Evolutionary conservation across 2,329 filamentous ascomycete genomes (phyloP).

Genomic region (Hyphodiscus sp.): DNA sequence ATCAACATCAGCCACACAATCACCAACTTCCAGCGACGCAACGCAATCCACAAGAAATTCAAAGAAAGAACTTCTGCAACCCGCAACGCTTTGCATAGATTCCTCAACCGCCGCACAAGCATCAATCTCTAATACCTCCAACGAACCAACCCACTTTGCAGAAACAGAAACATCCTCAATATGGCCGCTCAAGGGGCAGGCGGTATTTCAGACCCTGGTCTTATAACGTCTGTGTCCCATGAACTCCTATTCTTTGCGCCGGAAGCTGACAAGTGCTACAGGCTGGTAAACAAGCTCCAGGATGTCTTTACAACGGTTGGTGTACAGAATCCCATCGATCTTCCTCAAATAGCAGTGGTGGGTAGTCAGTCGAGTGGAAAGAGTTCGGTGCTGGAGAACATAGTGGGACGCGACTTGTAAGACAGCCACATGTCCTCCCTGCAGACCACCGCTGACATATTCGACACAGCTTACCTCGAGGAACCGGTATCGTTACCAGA

Average conservation of each 20-base stretch:
- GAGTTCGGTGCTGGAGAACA: conserved; percentile 98
- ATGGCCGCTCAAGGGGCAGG: conserved; percentile 39
- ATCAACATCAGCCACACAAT: background rate
- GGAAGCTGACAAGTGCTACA: conserved; percentile 31
- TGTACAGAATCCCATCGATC: conserved; percentile 97
- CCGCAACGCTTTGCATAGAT: conserved; percentile 8
- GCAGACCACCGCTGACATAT: conserved; percentile 22
- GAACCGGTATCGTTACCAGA: conserved; percentile 93
- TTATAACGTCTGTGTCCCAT: conserved; percentile 50
- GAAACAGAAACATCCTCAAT: background rate
- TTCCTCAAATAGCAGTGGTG: conserved; percentile 96
- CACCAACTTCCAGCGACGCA: conserved; percentile 13
- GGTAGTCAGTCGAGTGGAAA: conserved; percentile 99
- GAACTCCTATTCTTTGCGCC: conserved; percentile 19
- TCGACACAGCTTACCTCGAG: conserved; percentile 73
- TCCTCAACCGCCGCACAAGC: conserved; percentile 4
- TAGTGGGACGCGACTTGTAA: conserved; percentile 97
- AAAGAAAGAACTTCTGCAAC: conserved; percentile 5
- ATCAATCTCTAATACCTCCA: background rate
- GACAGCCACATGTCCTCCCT: conserved; percentile 33
- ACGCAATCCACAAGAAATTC: conserved; percentile 9
- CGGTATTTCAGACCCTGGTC: conserved; percentile 59
- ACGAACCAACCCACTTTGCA: background rate
- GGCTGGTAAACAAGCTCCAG: conserved; percentile 96
- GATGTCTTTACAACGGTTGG: conserved; percentile 99